These are phyloP conservation scores for Suhomyces coccinellae DNA, from an alignment of 1,139 yeast species.

Conservation along the genomic window DNA sequence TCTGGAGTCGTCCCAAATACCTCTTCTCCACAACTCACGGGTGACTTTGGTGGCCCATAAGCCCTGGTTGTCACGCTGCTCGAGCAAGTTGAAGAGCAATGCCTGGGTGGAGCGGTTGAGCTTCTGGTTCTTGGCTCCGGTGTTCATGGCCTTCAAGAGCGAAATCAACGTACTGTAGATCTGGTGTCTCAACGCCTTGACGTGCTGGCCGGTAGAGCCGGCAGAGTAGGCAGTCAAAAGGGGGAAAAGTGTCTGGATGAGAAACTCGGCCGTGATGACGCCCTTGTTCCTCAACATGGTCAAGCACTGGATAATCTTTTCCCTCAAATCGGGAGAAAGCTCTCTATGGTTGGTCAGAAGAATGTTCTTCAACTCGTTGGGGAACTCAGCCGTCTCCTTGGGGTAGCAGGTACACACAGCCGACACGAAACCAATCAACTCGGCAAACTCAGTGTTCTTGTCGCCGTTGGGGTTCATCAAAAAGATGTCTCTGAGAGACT, in stretches of 20 bases:
- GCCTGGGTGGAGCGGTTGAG: slow-evolving; percentile 91
- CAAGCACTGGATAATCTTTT: slow-evolving; percentile 85
- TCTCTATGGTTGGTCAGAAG: slow-evolving; percentile 75
- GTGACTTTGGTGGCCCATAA: slow-evolving; percentile 96
- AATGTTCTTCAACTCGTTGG: slow-evolving; percentile 71
- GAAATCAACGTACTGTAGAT: slow-evolving; percentile 78
- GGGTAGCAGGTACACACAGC: slow-evolving; percentile 92
- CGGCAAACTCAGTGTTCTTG: slow-evolving; percentile 71
- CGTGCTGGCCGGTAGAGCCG: slow-evolving; percentile 63
- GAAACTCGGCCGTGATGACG: slow-evolving; percentile 73
- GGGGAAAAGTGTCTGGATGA: slow-evolving; percentile 88
- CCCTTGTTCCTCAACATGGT: slow-evolving; percentile 89
- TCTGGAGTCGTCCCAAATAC: slow-evolving; percentile 96
- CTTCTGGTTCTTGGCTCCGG: slow-evolving; percentile 83
- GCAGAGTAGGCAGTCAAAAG: slow-evolving; percentile 55
- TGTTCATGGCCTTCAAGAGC: slow-evolving; percentile 76
- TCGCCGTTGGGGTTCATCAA: slow-evolving; percentile 65
- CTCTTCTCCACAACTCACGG: slow-evolving; percentile 94
- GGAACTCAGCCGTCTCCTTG: slow-evolving; percentile 80
- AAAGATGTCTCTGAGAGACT: slow-evolving; percentile 84
- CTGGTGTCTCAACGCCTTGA: slow-evolving; percentile 79
- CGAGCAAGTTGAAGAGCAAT: slow-evolving; percentile 77
- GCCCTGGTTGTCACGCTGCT: slow-evolving; percentile 78
- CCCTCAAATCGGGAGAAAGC: slow-evolving; percentile 81
- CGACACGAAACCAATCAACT: slow-evolving; percentile 83